Base-by-base conservation (phyloP, 805 yeast genomes). In the Metschnikowia henanensis region DNA sequence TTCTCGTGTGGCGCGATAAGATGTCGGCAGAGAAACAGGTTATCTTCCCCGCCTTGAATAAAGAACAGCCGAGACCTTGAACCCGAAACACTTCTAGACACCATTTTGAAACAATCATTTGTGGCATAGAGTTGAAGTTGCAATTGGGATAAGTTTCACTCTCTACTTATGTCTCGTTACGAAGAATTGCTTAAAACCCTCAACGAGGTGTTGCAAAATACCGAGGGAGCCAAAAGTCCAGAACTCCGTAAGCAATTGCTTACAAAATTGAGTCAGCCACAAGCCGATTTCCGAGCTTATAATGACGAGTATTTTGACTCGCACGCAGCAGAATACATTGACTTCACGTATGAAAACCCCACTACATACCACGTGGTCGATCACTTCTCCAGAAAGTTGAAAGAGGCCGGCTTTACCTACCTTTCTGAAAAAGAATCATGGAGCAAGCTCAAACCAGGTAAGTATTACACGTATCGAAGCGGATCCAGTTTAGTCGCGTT, bases 331-430 rank as follows among this genome's bases (percentile, higher is more conserved):
- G 71, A 75, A 34, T 87, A 83, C 64, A 75, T 86, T 46, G 80
- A 81, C 50, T 87, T 87, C 69, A 84, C 89, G 39, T 80, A 81
- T 60, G 66, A 72, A 28, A 78, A 77, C 53, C 95, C 95, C 37
- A 87, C 95, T 15, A 81, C 81, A 30, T 87, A 65, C 68, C 95
- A 87, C 59, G 90, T 83, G 20, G 81, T 84, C 13, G 61, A 73
- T 30, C 65, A 68, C 56, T 73, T 85, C 46, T 59, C 78, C 33
- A 56, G 65, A 26, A 59, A 72, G 44, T 67, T 87, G 46, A 75
- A 72, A 37, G 63, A 64, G 3, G 72, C 77, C 31, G 95, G 95
- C 3, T 88, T 86, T 66, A 66, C 56, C 10, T 82, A 79, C 57
- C 57, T 88, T 30, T 65, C 80, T 40, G 96, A 89, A 64, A 81